Percentiles rank a stretch among this genome's conserved stretches.
These are phyloP conservation scores for Abortiporus biennis DNA, from an alignment of 1,284 basidiomycete genomes.

Conservation along the genomic window DNA sequence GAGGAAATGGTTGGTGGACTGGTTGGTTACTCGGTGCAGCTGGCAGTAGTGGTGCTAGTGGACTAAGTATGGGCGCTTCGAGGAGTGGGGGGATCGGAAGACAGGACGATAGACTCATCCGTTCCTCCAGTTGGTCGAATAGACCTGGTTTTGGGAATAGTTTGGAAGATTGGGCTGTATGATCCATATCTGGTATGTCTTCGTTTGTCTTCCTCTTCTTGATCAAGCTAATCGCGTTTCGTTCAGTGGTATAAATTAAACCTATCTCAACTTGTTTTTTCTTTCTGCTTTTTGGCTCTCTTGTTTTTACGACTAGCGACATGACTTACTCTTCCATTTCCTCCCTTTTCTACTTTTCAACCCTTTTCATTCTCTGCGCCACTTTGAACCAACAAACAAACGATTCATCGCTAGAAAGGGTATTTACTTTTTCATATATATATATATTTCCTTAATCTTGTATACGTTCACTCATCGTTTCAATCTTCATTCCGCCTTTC, in stretches of 20 bases:
- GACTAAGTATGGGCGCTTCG: neutral
- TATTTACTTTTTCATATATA: neutral
- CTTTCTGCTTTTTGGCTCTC: no score
- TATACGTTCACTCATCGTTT: neutral
- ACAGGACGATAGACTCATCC: neutral
- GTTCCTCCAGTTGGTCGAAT: neutral
- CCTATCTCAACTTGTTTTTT: no score
- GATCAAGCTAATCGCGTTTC: no score
- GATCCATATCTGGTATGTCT: neutral
- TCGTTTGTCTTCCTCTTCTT: no score
- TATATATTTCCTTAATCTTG: neutral
- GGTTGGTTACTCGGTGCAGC: slow-evolving; percentile 4
- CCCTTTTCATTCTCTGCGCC: no score
- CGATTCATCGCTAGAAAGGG: no score
- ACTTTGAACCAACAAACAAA: no score
- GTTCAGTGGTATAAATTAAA: no score
- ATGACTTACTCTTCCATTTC: no score
- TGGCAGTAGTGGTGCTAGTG: neutral
- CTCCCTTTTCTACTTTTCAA: no score
- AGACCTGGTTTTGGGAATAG: slow-evolving; percentile 7
- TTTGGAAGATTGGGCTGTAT: slow-evolving; percentile 8
- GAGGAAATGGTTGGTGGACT: slow-evolving; percentile 5
- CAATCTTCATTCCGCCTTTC: neutral
- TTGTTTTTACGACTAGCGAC: no score
- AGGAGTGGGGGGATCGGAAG: slow-evolving; percentile 1